These are phyloP conservation scores for Fusarium sp. DNA, from an alignment of 2,329 filamentous ascomycete genomes.

Conservation along the genomic window DNA sequence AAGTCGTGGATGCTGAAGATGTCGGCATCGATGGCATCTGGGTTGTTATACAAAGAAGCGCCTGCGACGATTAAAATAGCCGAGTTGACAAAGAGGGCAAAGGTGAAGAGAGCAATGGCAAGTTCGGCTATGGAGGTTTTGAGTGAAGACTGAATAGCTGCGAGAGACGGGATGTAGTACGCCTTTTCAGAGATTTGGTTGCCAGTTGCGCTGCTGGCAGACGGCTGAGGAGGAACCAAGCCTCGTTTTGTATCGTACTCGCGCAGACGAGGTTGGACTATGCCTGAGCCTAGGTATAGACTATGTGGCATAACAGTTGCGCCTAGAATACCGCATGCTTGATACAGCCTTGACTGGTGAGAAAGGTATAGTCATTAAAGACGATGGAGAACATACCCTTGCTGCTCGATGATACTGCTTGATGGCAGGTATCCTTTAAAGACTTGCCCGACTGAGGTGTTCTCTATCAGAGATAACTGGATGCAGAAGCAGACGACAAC, in stretches of 20 bases:
- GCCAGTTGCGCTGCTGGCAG: too few species aligned
- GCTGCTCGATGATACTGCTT: conserved; percentile 67
- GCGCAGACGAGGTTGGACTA: conserved; percentile 76
- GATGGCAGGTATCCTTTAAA: conserved; percentile 77
- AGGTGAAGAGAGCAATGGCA: conserved; percentile 81
- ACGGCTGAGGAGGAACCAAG: conserved; percentile 59
- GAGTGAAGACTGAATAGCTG: conserved; percentile 81
- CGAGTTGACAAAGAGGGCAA: conserved; percentile 88
- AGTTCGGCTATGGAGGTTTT: conserved; percentile 82
- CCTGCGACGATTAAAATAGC: conserved; percentile 87
- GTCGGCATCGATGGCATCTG: conserved; percentile 76
- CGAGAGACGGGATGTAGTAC: conserved; percentile 78
- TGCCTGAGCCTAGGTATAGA: conserved; percentile 77
- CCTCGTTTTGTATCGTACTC: conserved; percentile 74
- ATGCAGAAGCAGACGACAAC: conserved; percentile 81
- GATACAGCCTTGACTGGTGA: conserved; percentile 65
- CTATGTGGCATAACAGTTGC: conserved; percentile 83
- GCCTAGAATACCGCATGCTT: conserved; percentile 82
- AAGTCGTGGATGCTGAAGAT: conserved; percentile 87
- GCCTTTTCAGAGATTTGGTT: conserved; percentile 58
- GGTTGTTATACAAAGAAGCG: conserved; percentile 77
- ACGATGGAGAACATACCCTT: conserved; percentile 60
- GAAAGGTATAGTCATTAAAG: background rate
- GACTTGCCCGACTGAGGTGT: conserved; percentile 70
- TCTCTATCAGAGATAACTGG: conserved; percentile 73